Evolutionary conservation across 345 rosid genomes (phyloP).

Genomic region (Eucalyptus cladocalyx): DNA sequence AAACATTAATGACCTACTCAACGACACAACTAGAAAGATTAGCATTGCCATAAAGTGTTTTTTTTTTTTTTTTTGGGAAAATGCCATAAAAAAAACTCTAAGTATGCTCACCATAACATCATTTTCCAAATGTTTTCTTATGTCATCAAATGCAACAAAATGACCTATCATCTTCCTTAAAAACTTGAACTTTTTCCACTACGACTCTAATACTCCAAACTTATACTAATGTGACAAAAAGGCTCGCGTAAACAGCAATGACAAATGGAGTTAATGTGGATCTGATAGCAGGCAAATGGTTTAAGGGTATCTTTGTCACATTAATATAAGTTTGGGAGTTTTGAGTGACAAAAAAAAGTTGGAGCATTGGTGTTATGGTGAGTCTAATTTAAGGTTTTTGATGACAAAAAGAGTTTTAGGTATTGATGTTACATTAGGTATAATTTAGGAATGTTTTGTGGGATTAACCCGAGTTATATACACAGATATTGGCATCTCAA

Average conservation of each 20-base stretch:
- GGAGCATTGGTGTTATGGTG: not conserved
- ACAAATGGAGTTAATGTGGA: not conserved
- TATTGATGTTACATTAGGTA: not conserved
- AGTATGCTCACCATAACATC: not conserved
- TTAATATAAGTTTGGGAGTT: not conserved
- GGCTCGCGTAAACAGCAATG: fast-evolving
- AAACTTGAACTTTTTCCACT: not conserved
- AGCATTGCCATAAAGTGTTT: not conserved
- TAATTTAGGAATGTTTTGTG: not conserved
- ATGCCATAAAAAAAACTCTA: not conserved
- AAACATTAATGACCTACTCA: not conserved
- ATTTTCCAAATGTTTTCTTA: not conserved
- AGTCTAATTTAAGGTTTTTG: not conserved
- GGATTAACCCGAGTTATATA: not conserved
- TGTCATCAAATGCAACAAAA: not conserved
- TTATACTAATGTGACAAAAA: not conserved
- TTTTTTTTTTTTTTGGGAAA: too few relatives aligned
- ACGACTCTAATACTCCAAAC: not conserved
- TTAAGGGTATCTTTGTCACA: not conserved
- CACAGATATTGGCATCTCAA: not conserved
- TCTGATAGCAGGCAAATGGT: not conserved
- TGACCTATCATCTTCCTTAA: not conserved
- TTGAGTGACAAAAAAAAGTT: not conserved
- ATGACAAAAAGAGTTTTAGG: not conserved
- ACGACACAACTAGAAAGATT: not conserved